Evolutionary conservation across 768 basidiomycete genomes (phyloP).

Genomic region (Kwoniella mangroviensis): DNA sequence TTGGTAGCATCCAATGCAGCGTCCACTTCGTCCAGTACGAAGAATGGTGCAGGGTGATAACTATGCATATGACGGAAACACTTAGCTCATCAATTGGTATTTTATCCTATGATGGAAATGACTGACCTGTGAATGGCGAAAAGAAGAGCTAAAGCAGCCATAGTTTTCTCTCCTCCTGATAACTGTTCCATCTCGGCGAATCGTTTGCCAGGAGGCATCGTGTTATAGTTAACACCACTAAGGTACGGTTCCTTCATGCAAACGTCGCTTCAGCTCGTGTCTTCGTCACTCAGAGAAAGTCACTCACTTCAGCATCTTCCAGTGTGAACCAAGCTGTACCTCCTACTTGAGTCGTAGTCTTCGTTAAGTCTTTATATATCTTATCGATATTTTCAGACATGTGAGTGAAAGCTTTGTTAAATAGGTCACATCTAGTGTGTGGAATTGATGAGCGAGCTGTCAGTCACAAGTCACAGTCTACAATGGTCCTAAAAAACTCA

Average conservation of each 20-base stretch:
- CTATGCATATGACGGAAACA: constrained; percentile 60
- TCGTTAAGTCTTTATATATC: constrained; percentile 97
- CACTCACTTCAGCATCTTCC: constrained; percentile 87
- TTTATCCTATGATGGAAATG: too few relatives aligned
- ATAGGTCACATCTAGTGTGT: constrained; percentile 71
- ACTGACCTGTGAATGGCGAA: constrained; percentile 92
- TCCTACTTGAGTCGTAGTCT: constrained; percentile 71
- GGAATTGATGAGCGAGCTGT: not conserved
- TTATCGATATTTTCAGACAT: constrained; percentile 92
- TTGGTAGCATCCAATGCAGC: constrained; percentile 99
- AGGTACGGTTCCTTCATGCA: constrained; percentile 74
- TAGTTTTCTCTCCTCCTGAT: constrained; percentile 97
- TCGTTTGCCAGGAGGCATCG: constrained; percentile 99
- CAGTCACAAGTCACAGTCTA: not conserved
- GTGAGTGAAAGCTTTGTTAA: constrained; percentile 94
- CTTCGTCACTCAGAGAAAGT: not conserved
- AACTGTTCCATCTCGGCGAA: constrained; percentile 99
- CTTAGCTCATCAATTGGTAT: too few relatives aligned
- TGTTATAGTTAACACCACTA: constrained; percentile 95
- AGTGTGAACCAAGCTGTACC: constrained; percentile 95
- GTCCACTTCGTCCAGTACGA: constrained; percentile 95
- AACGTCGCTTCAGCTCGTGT: not conserved
- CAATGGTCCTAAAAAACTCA: constrained; percentile 52
- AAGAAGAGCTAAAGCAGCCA: constrained; percentile 91
- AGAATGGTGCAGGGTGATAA: constrained; percentile 95